Evolutionary conservation across 345 rosid genomes (phyloP), one percentile per base, ranked within the genome.

Genomic region (Microthlaspi erraticum): DNA sequence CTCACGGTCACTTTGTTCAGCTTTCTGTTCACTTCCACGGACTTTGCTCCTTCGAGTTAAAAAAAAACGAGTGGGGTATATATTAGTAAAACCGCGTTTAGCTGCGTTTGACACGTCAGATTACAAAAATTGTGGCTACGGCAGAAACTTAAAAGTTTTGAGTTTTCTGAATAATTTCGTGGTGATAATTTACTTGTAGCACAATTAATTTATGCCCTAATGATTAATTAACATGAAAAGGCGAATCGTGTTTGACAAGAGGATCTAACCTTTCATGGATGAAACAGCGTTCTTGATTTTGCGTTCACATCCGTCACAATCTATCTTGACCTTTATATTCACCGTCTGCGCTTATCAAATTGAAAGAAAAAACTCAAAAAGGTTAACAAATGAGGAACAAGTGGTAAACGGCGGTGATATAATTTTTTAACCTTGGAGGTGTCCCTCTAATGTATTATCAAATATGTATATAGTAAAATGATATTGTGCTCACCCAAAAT

Each of bases 301-400:
- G 50, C 85, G 81, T 77, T 82, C 85, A 53, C 85, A 82, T 31
- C 85, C 85, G 36, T 82, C 85, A 46, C 85, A 82, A 79, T 81
- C 84, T 10, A 81, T 81, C 66, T 81, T 78, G 50, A 81, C 84
- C 71, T 66, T 81, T 45, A 79, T 79, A 62, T 77, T 79, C 42
- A 77, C 81, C 5, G 76, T 82, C 85, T 82, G 78, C 42, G 43
- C 39, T n/a, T 12, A 46, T n/a, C 3, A 64, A 51, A 32, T 41
- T 4, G 5, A 60, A 8, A 17, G 29, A 6, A 45, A 14, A 26
- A 33, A 8, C 5, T 3, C 42, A 59, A 18, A 7, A 39, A n/a
- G 29, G 29, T 2, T 4, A 63, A 29, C 8, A 17, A 41, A 56
- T 26, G 33, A 68, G 8, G 41, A 63, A 48, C n/a, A 49, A 76